Evolutionary conservation across 75 land plant genomes (phyloP), one percentile per base, ranked within the genome.

Genomic region (Picea sitchensis): DNA sequence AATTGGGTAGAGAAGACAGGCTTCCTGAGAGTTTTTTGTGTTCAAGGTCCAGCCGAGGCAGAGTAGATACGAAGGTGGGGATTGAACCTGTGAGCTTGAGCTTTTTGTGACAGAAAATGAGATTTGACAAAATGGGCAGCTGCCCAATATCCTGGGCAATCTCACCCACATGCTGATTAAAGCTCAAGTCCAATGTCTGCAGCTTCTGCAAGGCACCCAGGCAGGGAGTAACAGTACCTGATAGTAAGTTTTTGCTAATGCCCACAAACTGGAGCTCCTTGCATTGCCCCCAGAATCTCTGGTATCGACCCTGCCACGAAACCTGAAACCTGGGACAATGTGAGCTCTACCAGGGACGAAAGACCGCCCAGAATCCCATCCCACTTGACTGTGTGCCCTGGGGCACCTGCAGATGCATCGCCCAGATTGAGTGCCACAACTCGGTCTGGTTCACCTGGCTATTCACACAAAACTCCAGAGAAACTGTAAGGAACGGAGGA

Each of bases 261-360:
- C 88, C 93, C 26, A 93, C 82, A 77, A 84, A 87, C 26, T 87
- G 84, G 23, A 93, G 84, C 26, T 76, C 60, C 58, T 58, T 76
- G 73, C 84, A 76, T 26, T 77, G 79, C 56, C 79, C 77, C 38
- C n/a, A 92, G 5, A 12, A 84, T 69, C 51, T 73, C 58, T 8
- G 95, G 91, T 6, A 90, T 63, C 0, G 80, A 14, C 21, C 93
- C 93, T 0, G 20, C 5, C 62, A 91, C 77, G 38, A 84, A 80
- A 23, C 93, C 93, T 13, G n/a, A n/a, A n/a, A n/a, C n/a, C n/a
- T 91, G 93, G 17, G 87, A 91, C 47, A 91, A 31, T 57, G 89
- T 75, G 65, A 91, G 73, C 75, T 85, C 88, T 7, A 84, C 51
- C 26, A 91, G 82, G 0, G 84, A 63, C 5, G 87, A 69, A 32